Evolutionary conservation across 2,329 filamentous ascomycete genomes (phyloP).

Genomic region (Scortechinia acanthostroma): DNA sequence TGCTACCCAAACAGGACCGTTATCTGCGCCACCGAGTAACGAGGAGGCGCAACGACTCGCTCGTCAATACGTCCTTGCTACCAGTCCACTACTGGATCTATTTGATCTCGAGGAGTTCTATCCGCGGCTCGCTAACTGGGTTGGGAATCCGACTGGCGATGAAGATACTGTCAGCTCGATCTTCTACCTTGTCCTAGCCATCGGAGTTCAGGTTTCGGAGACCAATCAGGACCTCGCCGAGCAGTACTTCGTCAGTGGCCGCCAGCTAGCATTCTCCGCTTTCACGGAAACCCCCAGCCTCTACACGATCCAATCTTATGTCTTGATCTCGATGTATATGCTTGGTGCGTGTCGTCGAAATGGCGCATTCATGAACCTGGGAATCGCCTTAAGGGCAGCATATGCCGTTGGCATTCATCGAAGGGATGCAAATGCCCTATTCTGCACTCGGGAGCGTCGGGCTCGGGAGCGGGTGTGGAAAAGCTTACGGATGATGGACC

Average conservation of each 20-base stretch:
- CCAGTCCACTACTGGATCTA: constrained; percentile 35
- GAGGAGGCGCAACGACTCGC: constrained; percentile 28
- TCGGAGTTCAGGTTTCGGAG: constrained; percentile 31
- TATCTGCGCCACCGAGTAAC: constrained; percentile 17
- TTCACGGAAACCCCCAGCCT: constrained; percentile 38
- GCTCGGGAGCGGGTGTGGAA: constrained; percentile 41
- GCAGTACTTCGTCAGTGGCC: constrained; percentile 34
- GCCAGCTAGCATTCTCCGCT: constrained; percentile 30
- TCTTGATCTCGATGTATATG: constrained; percentile 41
- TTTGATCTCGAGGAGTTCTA: constrained; percentile 34
- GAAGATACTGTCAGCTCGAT: constrained; percentile 33
- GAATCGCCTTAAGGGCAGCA: constrained; percentile 38
- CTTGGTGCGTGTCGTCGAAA: constrained; percentile 39
- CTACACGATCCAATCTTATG: constrained; percentile 39
- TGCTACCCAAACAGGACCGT: constrained; percentile 9
- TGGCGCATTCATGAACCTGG: constrained; percentile 40
- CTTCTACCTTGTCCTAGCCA: constrained; percentile 39
- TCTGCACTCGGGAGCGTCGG: constrained; percentile 27
- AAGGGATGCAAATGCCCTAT: constrained; percentile 39
- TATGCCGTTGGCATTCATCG: constrained; percentile 42
- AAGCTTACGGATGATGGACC: constrained; percentile 38
- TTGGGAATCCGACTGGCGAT: constrained; percentile 20
- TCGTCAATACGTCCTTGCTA: constrained; percentile 32
- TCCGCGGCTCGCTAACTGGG: constrained; percentile 24
- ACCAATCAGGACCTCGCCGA: constrained; percentile 29